Percentiles rank a stretch among this genome's conserved stretches.
Evolutionary conservation across 768 basidiomycete species (phyloP).

Genomic region (Lactarius hatsudake): DNA sequence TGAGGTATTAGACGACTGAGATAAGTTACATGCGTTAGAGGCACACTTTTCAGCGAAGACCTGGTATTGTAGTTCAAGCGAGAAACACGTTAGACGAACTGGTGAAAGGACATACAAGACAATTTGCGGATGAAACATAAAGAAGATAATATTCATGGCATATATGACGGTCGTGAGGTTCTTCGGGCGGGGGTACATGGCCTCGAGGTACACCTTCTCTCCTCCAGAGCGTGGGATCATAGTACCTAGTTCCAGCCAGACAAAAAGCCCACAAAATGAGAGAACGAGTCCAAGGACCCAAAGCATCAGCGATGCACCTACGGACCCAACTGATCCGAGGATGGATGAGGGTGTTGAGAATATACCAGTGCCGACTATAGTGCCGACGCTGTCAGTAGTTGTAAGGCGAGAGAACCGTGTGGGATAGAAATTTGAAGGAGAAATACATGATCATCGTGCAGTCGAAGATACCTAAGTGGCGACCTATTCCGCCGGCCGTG

Average conservation of each 20-base stretch:
- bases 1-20: not conserved
- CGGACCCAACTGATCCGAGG: slow-evolving; percentile 51
- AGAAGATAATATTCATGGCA: slow-evolving; percentile 48
- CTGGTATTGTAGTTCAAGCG: slow-evolving; percentile 17
- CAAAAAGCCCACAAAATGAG: slow-evolving; percentile 57
- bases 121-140: slow-evolving; percentile 43
- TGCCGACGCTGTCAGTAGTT: slow-evolving; percentile 40
- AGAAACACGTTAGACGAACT: not conserved
- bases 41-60: slow-evolving; percentile 35
- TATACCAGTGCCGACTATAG: slow-evolving; percentile 63
- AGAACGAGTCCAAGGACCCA: slow-evolving; percentile 62
- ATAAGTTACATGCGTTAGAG: not conserved
- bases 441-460: slow-evolving; percentile 53
- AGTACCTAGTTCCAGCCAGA: slow-evolving; percentile 62
- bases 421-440: not conserved
- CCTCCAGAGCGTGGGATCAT: slow-evolving; percentile 64
- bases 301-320: slow-evolving; percentile 60
- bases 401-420: not conserved
- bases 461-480: slow-evolving; percentile 54
- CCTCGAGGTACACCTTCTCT: slow-evolving; percentile 63
- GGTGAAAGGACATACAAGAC: slow-evolving; percentile 41
- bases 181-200: slow-evolving; percentile 46
- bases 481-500: slow-evolving; percentile 54
- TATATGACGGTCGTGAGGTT: slow-evolving; percentile 50
- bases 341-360: slow-evolving; percentile 63